Conservation (phyloP, 495 filamentous ascomycete genomes). For the Neurospora sp. region DNA sequence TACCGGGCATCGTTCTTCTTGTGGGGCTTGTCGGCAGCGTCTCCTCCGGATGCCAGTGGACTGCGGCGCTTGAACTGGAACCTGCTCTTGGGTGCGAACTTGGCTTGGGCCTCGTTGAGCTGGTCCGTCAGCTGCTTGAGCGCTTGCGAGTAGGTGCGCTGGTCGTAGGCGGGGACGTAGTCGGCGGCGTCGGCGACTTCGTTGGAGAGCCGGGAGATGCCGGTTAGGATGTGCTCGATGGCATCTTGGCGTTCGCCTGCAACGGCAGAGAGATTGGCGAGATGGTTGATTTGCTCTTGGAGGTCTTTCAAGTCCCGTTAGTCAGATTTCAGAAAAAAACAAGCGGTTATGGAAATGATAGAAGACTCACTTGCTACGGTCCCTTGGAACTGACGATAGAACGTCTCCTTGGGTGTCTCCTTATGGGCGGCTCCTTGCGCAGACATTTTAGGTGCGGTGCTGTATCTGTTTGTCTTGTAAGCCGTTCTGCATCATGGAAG, state of each 20-base stretch:
- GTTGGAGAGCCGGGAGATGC: conserved; percentile 33
- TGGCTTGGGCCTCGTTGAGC: conserved; percentile 32
- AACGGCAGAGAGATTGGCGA: conserved; percentile 23
- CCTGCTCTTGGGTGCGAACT: conserved; percentile 29
- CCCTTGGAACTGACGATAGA: conserved; percentile 71
- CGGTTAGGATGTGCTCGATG: conserved; percentile 31
- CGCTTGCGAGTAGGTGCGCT: conserved; percentile 30
- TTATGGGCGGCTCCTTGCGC: conserved; percentile 5
- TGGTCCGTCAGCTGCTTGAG: conserved; percentile 34
- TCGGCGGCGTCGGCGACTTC: conserved; percentile 35
- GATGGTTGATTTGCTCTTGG: conserved; percentile 30
- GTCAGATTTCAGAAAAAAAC: neutral
- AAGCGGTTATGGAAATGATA: neutral
- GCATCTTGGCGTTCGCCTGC: conserved; percentile 37
- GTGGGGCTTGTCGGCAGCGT: conserved; percentile 1
- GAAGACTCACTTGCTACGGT: conserved; percentile 57
- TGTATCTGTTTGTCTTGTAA: neutral
- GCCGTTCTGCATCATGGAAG: neutral
- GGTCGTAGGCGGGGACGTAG: conserved; percentile 36
- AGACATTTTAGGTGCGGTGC: neutral
- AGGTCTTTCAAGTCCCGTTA: conserved; percentile 21
- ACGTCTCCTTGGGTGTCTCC: conserved; percentile 53
- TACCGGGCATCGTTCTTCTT: conserved; percentile 3
- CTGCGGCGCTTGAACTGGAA: conserved; percentile 34
- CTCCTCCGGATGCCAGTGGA: neutral